These are phyloP conservation scores for Globisporangium apiculatum DNA, from an alignment of 352 stramenopile genomes.

Conservation along the genomic window DNA sequence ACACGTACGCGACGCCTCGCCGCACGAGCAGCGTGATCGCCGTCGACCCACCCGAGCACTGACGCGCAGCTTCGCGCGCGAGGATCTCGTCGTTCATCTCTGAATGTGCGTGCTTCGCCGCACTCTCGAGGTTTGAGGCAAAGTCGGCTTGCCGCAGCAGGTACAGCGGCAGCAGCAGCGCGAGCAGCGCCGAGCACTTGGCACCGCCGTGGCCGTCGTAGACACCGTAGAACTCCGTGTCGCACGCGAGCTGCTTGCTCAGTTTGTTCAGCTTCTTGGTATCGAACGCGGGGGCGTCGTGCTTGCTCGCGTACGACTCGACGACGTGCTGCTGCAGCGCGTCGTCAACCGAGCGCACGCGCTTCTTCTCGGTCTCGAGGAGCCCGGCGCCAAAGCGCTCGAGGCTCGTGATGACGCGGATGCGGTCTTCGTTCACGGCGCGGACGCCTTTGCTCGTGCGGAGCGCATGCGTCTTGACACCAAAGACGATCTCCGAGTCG, in stretches of 20 bases:
- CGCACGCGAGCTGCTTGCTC: conserved; percentile 12
- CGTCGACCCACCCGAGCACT: conserved; percentile 56
- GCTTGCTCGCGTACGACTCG: conserved; percentile 37
- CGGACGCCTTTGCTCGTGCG: conserved; percentile 40
- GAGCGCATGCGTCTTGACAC: conserved; percentile 28
- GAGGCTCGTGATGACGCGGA: conserved; percentile 57
- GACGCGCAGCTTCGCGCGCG: conserved; percentile 30
- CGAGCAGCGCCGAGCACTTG: conserved; percentile 49
- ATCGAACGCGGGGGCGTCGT: conserved; percentile 28
- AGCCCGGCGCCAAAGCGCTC: conserved; percentile 51
- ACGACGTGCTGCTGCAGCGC: conserved; percentile 27
- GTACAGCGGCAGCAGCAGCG: conserved; percentile 63
- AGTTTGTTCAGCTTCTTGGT: conserved; percentile 31
- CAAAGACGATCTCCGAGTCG: conserved; percentile 52
- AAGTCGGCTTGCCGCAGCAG: conserved; percentile 52
- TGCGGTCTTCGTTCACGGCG: conserved; percentile 59
- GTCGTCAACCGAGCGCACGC: conserved; percentile 20
- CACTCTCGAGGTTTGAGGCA: conserved; percentile 26
- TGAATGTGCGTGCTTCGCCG: conserved; percentile 34
- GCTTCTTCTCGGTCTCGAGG: conserved; percentile 28
- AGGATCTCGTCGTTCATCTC: conserved; percentile 70
- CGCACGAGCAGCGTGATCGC: conserved; percentile 57
- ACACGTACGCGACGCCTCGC: conserved; percentile 35
- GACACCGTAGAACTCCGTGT: conserved; percentile 66
- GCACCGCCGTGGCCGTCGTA: conserved; percentile 72